These are phyloP conservation scores for Lyophyllum semitale DNA, from an alignment of 768 basidiomycete species.

Conservation along the genomic window DNA sequence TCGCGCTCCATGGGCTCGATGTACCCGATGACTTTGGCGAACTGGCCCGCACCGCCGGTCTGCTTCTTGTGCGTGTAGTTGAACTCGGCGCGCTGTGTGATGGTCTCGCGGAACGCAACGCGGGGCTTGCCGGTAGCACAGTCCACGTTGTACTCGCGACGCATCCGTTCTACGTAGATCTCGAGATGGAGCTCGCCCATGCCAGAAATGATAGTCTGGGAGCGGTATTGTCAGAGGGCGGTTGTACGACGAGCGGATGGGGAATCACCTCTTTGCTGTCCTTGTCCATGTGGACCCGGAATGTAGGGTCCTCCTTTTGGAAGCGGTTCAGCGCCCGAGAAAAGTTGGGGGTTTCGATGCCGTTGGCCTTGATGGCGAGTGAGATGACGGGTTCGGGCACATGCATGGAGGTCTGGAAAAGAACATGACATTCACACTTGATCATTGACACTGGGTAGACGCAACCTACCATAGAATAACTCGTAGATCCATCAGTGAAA, in stretches of 20 bases:
- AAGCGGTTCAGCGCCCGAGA: slow-evolving; percentile 96
- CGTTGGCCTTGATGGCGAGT: slow-evolving; percentile 87
- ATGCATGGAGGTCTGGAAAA: slow-evolving; percentile 87
- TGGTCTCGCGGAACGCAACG: slow-evolving; percentile 95
- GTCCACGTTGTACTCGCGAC: slow-evolving; percentile 92
- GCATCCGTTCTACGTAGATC: slow-evolving; percentile 99
- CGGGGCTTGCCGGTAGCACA: slow-evolving; percentile 94
- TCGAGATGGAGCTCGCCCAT: slow-evolving; percentile 99
- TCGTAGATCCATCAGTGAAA: slow-evolving; percentile 89
- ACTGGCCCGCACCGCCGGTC: slow-evolving; percentile 96
- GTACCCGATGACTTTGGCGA: slow-evolving; percentile 86
- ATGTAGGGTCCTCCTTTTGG: slow-evolving; percentile 98
- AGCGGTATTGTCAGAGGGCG: neutral
- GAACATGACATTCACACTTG: slow-evolving; percentile 2
- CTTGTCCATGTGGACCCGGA: slow-evolving; percentile 92
- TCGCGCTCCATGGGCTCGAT: slow-evolving; percentile 86
- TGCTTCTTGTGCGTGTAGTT: slow-evolving; percentile 97
- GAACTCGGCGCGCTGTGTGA: slow-evolving; percentile 81
- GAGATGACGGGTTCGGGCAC: slow-evolving; percentile 99
- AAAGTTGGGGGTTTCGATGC: slow-evolving; percentile 93
- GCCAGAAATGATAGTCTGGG: slow-evolving; percentile 95
- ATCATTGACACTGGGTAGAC: neutral
- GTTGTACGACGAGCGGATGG: neutral
- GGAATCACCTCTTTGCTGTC: slow-evolving; percentile 85
- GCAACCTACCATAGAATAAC: slow-evolving; percentile 83